Evolutionary conservation across 192 early-diverging fungal species (phyloP), one percentile per base, ranked within the genome.

Genomic region (Globomyces pollinis-pini): DNA sequence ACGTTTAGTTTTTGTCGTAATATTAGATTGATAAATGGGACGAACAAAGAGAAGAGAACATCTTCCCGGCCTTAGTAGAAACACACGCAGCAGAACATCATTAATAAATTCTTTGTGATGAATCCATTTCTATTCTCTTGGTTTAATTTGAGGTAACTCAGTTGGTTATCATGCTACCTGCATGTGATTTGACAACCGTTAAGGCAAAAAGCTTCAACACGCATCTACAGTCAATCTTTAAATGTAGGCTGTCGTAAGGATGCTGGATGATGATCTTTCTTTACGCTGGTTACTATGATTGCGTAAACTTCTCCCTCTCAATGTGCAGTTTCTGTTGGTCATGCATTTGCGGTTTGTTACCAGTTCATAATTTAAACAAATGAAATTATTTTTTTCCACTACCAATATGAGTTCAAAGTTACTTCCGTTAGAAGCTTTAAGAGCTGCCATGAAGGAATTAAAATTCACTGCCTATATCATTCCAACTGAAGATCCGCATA

Each of bases 401-500:
- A 5, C n/a, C 24, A 47, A 47, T 28, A 9, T 8, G 23, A 28
- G 23, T 47, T 26, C 28, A 12, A 20, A 47, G 28, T 28, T 47
- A 26, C 7, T 26, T n/a, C 23, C 23, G 18, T 26, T 47, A 47
- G 23, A 47, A 47, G 44, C 44, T 24, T 58, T 67, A 20, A 53
- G 66, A 41, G 28, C 38, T 18, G 55, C 50, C 38, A 65, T 75
- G 63, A 55, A 64, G 44, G 42, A 58, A 26, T 44, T 31, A 16
- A 24, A 33, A 1, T 26, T 75, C 20, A 30, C 53, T 39, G 79
- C 79, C 6, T 83, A 86, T 69, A 79, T 96, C 59, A 77, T 96
- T 24, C 96, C 96, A 39, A 86, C 87, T 55, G 96, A 96, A 68
- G 96, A 99, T 69, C 90, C 95, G 5, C 95, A 98, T 75, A 91